These are phyloP conservation scores for Phragmites australis DNA, from an alignment of 176 grass and related monocot species.

Conservation along the genomic window DNA sequence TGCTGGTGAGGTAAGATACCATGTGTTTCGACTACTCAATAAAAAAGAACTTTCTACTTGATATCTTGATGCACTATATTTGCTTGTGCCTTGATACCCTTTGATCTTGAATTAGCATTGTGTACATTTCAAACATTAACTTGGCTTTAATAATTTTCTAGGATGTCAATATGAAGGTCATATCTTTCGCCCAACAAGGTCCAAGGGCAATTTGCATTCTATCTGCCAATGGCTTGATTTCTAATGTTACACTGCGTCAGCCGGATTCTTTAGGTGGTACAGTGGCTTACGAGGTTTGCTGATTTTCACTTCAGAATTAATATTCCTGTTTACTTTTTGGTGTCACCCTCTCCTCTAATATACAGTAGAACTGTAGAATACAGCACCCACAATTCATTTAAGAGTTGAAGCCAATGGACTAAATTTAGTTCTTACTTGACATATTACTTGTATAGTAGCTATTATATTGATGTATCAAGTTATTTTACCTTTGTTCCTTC, in stretches of 20 bases:
- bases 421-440: background rate
- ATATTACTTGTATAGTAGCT: background rate
- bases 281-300: conserved; percentile 71
- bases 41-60: background rate
- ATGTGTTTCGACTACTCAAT: background rate
- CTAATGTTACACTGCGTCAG: conserved; percentile 78
- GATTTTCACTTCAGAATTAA: background rate
- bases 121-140: background rate
- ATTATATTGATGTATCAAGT: background rate
- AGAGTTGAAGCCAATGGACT: background rate
- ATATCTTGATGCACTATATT: background rate
- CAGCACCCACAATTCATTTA: background rate
- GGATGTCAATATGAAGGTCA: conserved; percentile 89
- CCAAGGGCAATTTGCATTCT: conserved; percentile 74
- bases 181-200: conserved; percentile 92
- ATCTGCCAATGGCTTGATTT: conserved; percentile 76
- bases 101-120: background rate
- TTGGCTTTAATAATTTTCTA: conserved; percentile 26
- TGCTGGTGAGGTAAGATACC: conserved; percentile 71
- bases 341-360: background rate
- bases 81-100: background rate
- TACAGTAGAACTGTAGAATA: background rate
- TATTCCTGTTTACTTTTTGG: background rate
- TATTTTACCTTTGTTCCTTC: background rate
- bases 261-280: conserved; percentile 77